Conservation (phyloP, 2,329 filamentous ascomycete genomes). For the Aspergillus terreus region DNA sequence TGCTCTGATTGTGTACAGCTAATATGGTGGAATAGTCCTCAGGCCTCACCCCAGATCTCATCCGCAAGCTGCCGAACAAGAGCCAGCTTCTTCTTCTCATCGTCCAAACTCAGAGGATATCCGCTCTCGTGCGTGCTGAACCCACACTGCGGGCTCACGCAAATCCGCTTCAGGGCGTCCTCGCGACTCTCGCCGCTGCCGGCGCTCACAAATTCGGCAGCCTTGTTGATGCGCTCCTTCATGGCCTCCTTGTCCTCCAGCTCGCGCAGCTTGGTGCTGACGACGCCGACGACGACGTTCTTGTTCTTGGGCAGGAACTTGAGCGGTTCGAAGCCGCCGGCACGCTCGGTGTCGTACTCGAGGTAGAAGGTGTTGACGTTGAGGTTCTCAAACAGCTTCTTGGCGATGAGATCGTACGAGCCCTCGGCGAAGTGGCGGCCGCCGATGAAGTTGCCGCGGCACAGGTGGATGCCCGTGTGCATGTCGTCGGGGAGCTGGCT, state of each 20-base stretch:
- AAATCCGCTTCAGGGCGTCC: slow-evolving; percentile 65
- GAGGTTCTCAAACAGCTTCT: slow-evolving; percentile 61
- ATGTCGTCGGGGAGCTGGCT: slow-evolving; percentile 62
- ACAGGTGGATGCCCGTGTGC: slow-evolving; percentile 74
- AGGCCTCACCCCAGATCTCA: too few relatives aligned
- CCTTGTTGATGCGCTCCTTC: slow-evolving; percentile 57
- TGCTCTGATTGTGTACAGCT: too few relatives aligned
- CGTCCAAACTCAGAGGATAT: too few relatives aligned
- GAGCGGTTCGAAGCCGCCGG: slow-evolving; percentile 64
- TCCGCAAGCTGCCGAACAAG: too few relatives aligned
- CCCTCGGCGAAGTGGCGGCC: slow-evolving; percentile 65
- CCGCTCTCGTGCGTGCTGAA: slow-evolving; percentile 61
- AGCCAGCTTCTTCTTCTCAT: too few relatives aligned
- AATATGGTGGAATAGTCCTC: too few relatives aligned
- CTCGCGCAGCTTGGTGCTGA: slow-evolving; percentile 60
- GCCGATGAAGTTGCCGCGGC: slow-evolving; percentile 63
- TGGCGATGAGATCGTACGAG: slow-evolving; percentile 63
- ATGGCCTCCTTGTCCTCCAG: slow-evolving; percentile 63
- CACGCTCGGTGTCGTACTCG: slow-evolving; percentile 64
- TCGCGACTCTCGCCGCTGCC: slow-evolving; percentile 61
- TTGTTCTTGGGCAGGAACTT: slow-evolving; percentile 58
- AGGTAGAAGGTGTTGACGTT: slow-evolving; percentile 66
- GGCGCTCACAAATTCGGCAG: slow-evolving; percentile 66
- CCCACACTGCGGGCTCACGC: slow-evolving; percentile 69
- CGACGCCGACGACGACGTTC: slow-evolving; percentile 61